Evolutionary conservation across 1,139 yeast genomes (phyloP), one percentile per base, ranked within the genome.

Genomic region (Sugiyamaella grinbergsii): DNA sequence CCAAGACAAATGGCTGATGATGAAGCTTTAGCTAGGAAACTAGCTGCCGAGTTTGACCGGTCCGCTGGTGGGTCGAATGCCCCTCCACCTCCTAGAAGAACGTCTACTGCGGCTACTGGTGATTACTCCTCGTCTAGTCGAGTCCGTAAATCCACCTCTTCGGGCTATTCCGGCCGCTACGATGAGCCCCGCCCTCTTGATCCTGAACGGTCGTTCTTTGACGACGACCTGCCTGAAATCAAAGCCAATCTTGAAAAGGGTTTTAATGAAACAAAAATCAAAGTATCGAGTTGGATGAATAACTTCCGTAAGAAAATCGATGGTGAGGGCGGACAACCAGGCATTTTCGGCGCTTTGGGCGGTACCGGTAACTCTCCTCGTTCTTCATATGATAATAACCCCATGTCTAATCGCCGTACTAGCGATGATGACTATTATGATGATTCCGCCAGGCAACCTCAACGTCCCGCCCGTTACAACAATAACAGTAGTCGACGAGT

Each of bases 231-330:
- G 47, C 83, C 84, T 8, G 89, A 83, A 61, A 72, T 88, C 59
- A 82, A 80, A 62, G 88, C 85, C 50, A 80, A 82, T 47, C 77
- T 89, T 54, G 75, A 80, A 49, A 85, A 84, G 63, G 94, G 95
- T 24, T 76, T 90, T 49, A 91, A 84, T 63, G 97, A 90, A 62
- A 93, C 98, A 1, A 80, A 84, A 54, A 76, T 80, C 42, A 85
- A 86, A 48, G 81, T 93, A 53, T 83, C 86, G 58, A 80, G 82
- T 22, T 90, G 97, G 95, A 85, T 91, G 54, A 80, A 81, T 59
- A 89, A 85, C 19, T 66, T 89, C 54, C 79, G 84, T 41, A 82
- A 81, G 71, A 80, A 78, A 62, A 73, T 85, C 54, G 70, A 68
- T 38, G 67, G 70, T 31, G 68, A 66, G 34, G 66, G 63, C 18